Evolutionary conservation across 306 rosid species (phyloP).

Genomic region (Castanea sativa): DNA sequence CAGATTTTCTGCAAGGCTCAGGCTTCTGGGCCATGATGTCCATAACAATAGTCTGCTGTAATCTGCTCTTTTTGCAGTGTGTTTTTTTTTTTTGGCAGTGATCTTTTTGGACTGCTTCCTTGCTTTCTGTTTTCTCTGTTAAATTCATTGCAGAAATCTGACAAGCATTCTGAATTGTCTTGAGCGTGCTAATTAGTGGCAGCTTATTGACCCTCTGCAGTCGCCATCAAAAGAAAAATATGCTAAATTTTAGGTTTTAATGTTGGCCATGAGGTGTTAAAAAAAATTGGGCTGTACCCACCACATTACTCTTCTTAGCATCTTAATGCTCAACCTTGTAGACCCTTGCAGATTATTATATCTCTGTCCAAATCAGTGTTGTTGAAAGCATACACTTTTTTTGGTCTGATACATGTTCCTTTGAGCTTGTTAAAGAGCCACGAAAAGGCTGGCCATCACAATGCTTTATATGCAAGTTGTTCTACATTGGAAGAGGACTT

Average conservation of each 20-base stretch:
- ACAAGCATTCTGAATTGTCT: neutral
- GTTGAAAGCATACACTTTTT: no score
- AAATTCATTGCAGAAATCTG: neutral
- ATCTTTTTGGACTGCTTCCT: neutral
- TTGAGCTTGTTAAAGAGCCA: no score
- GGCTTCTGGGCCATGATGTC: conserved; percentile 10
- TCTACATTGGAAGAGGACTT: no score
- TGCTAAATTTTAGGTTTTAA: neutral
- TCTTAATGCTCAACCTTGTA: neutral
- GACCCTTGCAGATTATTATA: neutral
- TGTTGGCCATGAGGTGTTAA: neutral
- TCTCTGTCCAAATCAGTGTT: neutral
- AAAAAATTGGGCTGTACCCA: neutral
- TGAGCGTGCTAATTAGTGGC: neutral
- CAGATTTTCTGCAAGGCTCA: neutral
- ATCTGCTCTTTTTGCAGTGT: neutral
- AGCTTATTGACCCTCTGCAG: neutral
- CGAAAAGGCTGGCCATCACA: no score
- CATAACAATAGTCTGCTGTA: neutral
- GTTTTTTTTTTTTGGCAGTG: neutral
- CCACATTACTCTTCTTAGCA: neutral
- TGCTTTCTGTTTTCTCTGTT: neutral
- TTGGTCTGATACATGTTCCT: no score
- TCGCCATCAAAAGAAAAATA: neutral
- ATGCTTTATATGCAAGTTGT: no score